Percentiles rank a stretch among this genome's conserved stretches.
These are phyloP conservation scores for Neofusicoccum sp. DNA, from an alignment of 2,329 filamentous ascomycete species.

Conservation along the genomic window DNA sequence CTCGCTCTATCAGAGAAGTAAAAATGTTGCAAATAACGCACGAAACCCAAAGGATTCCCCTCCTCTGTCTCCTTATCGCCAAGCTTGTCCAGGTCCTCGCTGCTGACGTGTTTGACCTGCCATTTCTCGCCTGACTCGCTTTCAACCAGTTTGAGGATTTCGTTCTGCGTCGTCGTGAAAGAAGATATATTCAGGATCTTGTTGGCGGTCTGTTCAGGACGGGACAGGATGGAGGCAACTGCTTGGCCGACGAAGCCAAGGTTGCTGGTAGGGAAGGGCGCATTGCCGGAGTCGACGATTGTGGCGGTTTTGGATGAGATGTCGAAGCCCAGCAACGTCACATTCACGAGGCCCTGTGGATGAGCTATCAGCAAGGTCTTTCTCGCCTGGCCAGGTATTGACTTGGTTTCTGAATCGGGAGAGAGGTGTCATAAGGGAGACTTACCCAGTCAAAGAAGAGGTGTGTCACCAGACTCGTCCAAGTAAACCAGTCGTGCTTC, in stretches of 20 bases:
- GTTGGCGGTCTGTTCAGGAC: conserved; percentile 55
- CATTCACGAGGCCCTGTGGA: conserved; percentile 40
- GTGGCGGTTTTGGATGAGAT: conserved; percentile 49
- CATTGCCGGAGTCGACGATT: conserved; percentile 57
- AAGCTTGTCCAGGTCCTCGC: too few relatives aligned
- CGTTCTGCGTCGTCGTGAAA: conserved; percentile 57
- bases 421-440: too few relatives aligned
- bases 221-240: conserved; percentile 50
- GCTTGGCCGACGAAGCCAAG: conserved; percentile 52
- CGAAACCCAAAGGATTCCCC: too few relatives aligned
- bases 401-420: too few relatives aligned
- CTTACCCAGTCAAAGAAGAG: conserved; percentile 59
- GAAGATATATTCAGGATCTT: conserved; percentile 58
- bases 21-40: too few relatives aligned
- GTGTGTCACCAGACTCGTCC: conserved; percentile 59
- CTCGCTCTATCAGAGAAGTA: too few relatives aligned
- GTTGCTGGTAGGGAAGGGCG: conserved; percentile 52
- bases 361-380: too few relatives aligned
- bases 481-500: conserved; percentile 50
- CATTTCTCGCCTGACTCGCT: conserved; percentile 53
- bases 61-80: too few relatives aligned
- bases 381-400: conserved; percentile 25
- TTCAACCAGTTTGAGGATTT: conserved; percentile 55
- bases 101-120: conserved; percentile 49
- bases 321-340: conserved; percentile 54